Evolutionary conservation across 2,329 filamentous ascomycete species (phyloP).

Genomic region (Ophiocordyceps australis): DNA sequence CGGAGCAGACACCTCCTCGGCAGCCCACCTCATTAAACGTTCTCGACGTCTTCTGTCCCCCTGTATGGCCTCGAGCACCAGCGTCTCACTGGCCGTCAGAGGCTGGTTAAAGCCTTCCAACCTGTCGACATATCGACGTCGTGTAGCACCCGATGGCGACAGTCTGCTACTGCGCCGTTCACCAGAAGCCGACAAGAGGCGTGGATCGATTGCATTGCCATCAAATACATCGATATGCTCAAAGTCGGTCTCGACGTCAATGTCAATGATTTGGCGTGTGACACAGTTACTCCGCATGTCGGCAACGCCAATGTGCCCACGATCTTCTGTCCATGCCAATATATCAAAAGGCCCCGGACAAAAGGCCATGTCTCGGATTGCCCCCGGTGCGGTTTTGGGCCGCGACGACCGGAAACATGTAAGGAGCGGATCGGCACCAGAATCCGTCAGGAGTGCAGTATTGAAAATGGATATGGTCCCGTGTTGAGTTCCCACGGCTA

Average conservation of each 20-base stretch:
- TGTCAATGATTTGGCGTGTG: conserved; percentile 48
- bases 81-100: conserved; percentile 32
- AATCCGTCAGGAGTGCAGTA: conserved; percentile 24
- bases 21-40: conserved; percentile 12
- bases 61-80: conserved; percentile 37
- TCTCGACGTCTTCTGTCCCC: conserved; percentile 32
- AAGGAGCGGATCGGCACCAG: conserved; percentile 41
- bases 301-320: conserved; percentile 54
- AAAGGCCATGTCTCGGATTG: conserved; percentile 82
- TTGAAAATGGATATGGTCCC: conserved; percentile 65
- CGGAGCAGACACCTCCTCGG: conserved; percentile 6
- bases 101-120: conserved; percentile 29
- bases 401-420: conserved; percentile 64
- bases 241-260: conserved; percentile 39
- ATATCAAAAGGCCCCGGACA: conserved; percentile 81
- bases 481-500: conserved; percentile 66
- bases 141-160: conserved; percentile 1
- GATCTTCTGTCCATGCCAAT: conserved; percentile 85
- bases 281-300: conserved; percentile 52
- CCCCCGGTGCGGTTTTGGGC: conserved; percentile 51
- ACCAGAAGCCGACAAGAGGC: conserved; percentile 27
- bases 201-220: conserved; percentile 32
- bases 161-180: conserved; percentile 15
- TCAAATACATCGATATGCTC: conserved; percentile 39
- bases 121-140: conserved; percentile 8